These are phyloP conservation scores for Conticribra guillardii DNA, from an alignment of 108 stramenopile species.

Conservation along the genomic window DNA sequence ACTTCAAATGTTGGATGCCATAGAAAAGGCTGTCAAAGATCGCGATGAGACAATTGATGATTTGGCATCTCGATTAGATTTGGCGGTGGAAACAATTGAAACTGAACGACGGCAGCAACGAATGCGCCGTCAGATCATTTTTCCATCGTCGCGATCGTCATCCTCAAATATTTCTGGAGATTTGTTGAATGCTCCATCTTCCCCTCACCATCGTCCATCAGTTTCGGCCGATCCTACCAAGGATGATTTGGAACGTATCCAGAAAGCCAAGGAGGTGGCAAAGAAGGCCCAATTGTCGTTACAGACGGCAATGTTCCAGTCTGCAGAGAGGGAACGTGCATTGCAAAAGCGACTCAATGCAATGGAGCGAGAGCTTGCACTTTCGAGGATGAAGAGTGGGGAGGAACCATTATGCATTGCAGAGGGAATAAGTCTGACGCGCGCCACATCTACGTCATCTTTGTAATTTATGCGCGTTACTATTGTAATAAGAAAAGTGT, in stretches of 20 bases:
- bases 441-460: constrained; percentile 4
- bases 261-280: constrained; percentile 15
- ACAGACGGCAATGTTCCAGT: constrained; percentile 31
- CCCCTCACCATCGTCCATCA: constrained; percentile 14
- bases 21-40: constrained; percentile 37
- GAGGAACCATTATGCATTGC: neutral
- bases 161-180: constrained; percentile 3
- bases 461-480: too few relatives aligned
- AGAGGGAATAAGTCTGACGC: neutral
- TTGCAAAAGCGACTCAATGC: constrained; percentile 62
- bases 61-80: constrained; percentile 48
- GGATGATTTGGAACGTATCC: constrained; percentile 18
- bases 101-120: constrained; percentile 44
- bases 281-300: constrained; percentile 28
- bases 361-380: constrained; percentile 68
- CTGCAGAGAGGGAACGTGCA: constrained; percentile 38
- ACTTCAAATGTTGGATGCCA: constrained; percentile 23
- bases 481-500: too few relatives aligned
- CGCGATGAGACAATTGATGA: constrained; percentile 59
- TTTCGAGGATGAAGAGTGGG: neutral
- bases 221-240: neutral
- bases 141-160: constrained; percentile 32
- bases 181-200: constrained; percentile 1
- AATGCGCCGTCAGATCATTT: constrained; percentile 66
- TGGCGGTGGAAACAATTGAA: constrained; percentile 52